These are phyloP conservation scores for Ophiostoma australiae DNA, from an alignment of 2,329 filamentous ascomycete species.

Conservation along the genomic window DNA sequence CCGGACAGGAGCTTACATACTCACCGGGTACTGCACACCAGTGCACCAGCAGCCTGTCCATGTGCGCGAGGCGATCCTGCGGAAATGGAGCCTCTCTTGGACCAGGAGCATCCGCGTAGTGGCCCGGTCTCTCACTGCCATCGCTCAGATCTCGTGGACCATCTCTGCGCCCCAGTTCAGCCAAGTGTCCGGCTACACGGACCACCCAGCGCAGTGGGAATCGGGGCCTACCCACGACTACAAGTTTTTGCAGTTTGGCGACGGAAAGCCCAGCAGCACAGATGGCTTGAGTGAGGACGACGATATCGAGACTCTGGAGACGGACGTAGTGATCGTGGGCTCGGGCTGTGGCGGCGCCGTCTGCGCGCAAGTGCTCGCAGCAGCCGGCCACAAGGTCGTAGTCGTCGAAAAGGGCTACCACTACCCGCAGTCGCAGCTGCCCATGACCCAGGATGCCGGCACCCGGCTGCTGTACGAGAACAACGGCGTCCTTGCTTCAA, in stretches of 20 bases:
- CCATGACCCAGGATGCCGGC: conserved; percentile 63
- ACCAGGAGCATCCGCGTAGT: conserved; percentile 52
- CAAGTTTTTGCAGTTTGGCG: conserved; percentile 55
- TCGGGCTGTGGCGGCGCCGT: conserved; percentile 84
- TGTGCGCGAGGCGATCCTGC: conserved; percentile 57
- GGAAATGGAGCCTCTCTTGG: conserved; percentile 56
- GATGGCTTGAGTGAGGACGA: conserved; percentile 9
- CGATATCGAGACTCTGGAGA: conserved; percentile 58
- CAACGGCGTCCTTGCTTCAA: conserved; percentile 51
- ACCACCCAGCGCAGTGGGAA: conserved; percentile 48
- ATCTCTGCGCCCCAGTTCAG: conserved; percentile 53
- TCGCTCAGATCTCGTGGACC: conserved; percentile 53
- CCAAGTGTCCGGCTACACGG: conserved; percentile 53
- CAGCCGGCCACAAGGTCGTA: conserved; percentile 67
- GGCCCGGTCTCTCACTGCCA: conserved; percentile 49
- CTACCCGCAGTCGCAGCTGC: conserved; percentile 65
- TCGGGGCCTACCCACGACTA: conserved; percentile 51
- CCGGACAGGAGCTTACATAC: conserved; percentile 52
- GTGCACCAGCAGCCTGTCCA: conserved; percentile 57
- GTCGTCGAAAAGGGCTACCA: conserved; percentile 71
- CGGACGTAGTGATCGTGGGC: conserved; percentile 80
- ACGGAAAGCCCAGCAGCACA: conserved; percentile 27
- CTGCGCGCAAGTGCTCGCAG: conserved; percentile 71
- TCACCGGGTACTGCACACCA: conserved; percentile 63
- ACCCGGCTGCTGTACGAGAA: conserved; percentile 64